Percentiles rank a stretch among this genome's conserved stretches.
Evolutionary conservation across 257 asterid genomes (phyloP).

Genomic region (Cordia subcordata): DNA sequence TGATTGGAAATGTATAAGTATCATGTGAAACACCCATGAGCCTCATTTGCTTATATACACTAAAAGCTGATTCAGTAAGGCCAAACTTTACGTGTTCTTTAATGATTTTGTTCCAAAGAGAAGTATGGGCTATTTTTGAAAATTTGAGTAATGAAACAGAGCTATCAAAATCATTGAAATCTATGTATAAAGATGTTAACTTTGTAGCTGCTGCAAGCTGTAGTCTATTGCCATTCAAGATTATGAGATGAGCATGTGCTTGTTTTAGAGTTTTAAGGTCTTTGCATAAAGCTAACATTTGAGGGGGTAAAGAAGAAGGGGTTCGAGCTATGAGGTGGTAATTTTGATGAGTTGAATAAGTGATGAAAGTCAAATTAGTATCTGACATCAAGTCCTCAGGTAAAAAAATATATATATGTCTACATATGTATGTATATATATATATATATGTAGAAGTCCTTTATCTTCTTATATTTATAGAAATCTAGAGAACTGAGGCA

Average conservation of each 20-base stretch:
- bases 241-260: constrained; percentile 31
- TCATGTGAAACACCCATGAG: constrained; percentile 35
- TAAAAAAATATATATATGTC: no score
- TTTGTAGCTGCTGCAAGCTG: constrained; percentile 12
- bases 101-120: constrained; percentile 35
- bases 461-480: no score
- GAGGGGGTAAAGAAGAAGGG: constrained; percentile 3
- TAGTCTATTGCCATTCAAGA: constrained; percentile 21
- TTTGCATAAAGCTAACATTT: constrained; percentile 24
- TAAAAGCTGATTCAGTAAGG: constrained; percentile 20
- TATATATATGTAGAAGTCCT: no score
- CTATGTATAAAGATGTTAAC: constrained; percentile 29
- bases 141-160: constrained; percentile 22
- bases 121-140: constrained; percentile 18
- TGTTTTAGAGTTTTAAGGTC: constrained; percentile 28
- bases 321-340: constrained; percentile 1
- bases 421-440: no score
- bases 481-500: no score
- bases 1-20: constrained; percentile 38
- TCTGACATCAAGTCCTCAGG: no score
- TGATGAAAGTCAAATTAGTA: constrained; percentile 23
- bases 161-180: constrained; percentile 23
- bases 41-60: constrained; percentile 36
- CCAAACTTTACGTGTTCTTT: constrained; percentile 30
- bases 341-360: constrained; percentile 10